These are phyloP conservation scores for Colletotrichum higginsianum DNA, from an alignment of 2,329 filamentous ascomycete species.

Conservation along the genomic window DNA sequence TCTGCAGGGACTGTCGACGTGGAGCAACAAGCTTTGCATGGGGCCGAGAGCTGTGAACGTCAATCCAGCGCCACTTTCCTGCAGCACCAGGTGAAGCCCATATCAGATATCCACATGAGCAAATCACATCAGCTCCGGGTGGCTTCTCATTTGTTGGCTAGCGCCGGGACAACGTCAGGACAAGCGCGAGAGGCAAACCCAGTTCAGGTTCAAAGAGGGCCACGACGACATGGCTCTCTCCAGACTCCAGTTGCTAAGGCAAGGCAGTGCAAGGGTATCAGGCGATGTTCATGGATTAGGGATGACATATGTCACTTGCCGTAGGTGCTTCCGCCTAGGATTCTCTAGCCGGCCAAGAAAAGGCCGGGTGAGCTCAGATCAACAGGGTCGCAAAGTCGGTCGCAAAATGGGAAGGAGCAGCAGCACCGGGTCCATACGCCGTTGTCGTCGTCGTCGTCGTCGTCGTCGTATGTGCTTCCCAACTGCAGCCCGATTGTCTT, in stretches of 20 bases:
- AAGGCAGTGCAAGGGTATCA: conserved; percentile 8
- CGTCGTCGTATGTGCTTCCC: not conserved
- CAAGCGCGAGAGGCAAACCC: conserved; percentile 4
- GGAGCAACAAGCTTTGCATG: conserved; percentile 18
- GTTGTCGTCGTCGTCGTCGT: not conserved
- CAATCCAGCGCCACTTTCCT: conserved; percentile 19
- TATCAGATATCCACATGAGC: conserved; percentile 6
- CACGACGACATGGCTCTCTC: conserved; percentile 8
- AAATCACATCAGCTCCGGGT: conserved; percentile 1
- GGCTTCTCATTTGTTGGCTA: conserved; percentile 27
- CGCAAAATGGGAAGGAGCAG: not conserved
- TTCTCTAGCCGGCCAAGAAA: not conserved
- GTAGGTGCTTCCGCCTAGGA: conserved; percentile 4
- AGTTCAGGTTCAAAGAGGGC: conserved; percentile 8
- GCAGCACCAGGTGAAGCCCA: conserved; percentile 14
- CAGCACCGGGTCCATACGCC: conserved; percentile 7
- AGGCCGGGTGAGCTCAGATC: conserved; percentile 3
- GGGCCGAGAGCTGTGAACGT: conserved; percentile 5
- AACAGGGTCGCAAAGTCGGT: conserved; percentile 5
- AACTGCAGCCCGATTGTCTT: not conserved
- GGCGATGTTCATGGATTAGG: not conserved
- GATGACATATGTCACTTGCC: conserved; percentile 4
- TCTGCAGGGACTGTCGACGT: not conserved
- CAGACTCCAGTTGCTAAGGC: not conserved
- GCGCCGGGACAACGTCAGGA: conserved; percentile 20